Base-by-base conservation (phyloP, 306 rosid species). In the Lathyrus oleraceus region DNA sequence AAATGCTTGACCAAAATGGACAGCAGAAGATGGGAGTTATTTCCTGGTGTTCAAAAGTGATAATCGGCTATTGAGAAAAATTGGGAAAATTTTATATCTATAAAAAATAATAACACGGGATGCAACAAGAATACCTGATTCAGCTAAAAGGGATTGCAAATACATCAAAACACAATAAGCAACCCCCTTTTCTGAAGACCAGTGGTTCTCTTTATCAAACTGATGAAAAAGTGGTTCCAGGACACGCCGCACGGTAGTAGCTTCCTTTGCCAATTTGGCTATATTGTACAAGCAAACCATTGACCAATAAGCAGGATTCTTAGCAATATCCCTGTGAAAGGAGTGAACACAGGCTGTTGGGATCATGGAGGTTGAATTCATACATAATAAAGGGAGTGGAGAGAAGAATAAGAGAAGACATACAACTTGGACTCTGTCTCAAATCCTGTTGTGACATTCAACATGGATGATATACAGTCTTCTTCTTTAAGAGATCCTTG, bases 1-100 rank as follows among this genome's bases (percentile, higher is more conserved):
- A 95, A 85, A 85, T 95, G 99, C 86, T 95, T 95, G 87, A 91
- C 85, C 86, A 95, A 78, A 74, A 82, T 87, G 59, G 96, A 86
- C 77, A 95, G 79, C 67, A 95, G 44, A 68, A 89, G 76, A 85
- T 91, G 96, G 74, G 96, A 89, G 73, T 88, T 84, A 84, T 89
- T 90, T 60, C 99, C 99, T 95, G 95, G 75, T 48, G 48, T 78
- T 83, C 77, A 80, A 65, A 73, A 69, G 67, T 15, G 48, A 57
- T 36, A 36, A 76, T 68, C 68, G 69, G 52, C 38, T 25, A 65
- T 52, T 48, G 17, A 68, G 56, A 76, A 79, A 72, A 65, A 2
- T 57, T 32, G 58, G 61, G 65, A 13, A 44, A 74, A 30, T 69
- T 17, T 56, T 71, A 23, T 44, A 8, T 45, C 28, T 2, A 43